Percentiles rank a stretch among this genome's conserved stretches.
Evolutionary conservation across 306 rosid genomes (phyloP).

Genomic region (Albizia julibrissin): DNA sequence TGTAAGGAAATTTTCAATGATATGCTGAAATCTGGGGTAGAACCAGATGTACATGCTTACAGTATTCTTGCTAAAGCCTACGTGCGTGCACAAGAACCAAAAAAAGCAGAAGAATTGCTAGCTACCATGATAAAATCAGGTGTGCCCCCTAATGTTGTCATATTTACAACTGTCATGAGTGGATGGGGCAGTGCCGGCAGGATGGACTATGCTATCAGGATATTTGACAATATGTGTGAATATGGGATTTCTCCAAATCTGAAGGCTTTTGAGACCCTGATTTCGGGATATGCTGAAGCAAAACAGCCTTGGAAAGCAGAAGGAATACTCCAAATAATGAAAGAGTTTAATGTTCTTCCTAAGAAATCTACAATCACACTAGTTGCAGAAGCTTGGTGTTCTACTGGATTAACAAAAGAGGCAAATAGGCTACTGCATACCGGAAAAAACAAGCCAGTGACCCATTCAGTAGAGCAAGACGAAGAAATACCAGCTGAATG

Average conservation of each 20-base stretch:
- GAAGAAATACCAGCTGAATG: conserved; percentile 34
- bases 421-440: conserved; percentile 49
- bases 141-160: conserved; percentile 65
- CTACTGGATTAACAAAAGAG: conserved; percentile 56
- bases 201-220: conserved; percentile 64
- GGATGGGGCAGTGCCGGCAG: conserved; percentile 75
- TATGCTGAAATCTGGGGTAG: conserved; percentile 67
- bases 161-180: conserved; percentile 65
- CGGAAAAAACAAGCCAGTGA: conserved; percentile 31
- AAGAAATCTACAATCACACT: conserved; percentile 55
- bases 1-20: conserved; percentile 60
- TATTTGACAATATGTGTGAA: conserved; percentile 62
- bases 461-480: conserved; percentile 30
- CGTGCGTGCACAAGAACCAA: conserved; percentile 62
- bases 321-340: conserved; percentile 64
- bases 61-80: conserved; percentile 80
- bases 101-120: conserved; percentile 67
- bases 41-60: conserved; percentile 70
- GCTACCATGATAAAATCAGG: conserved; percentile 49
- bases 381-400: conserved; percentile 70
- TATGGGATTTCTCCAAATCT: conserved; percentile 60
- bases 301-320: conserved; percentile 72
- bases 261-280: conserved; percentile 75
- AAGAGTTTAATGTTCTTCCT: conserved; percentile 53
- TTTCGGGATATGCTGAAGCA: conserved; percentile 67